Base-by-base conservation (phyloP, 352 stramenopile species). In the Phytophthora melonis region DNA sequence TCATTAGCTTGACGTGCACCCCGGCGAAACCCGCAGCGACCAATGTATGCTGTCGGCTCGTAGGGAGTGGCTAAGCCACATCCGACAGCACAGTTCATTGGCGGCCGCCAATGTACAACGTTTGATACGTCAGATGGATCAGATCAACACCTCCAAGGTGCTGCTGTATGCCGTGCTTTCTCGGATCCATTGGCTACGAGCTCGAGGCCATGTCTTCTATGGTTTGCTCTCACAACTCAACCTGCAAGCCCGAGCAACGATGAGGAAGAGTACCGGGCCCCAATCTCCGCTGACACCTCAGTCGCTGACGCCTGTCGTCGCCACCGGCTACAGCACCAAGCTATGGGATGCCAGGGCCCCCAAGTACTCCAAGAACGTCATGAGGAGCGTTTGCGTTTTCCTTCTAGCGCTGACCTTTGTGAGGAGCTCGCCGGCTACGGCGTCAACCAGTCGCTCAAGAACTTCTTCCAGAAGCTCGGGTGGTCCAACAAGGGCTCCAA, bases 391-490 rank as follows among this genome's bases (percentile, higher is more conserved):
- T 27, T 88, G 77, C 47, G 57, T 82, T 32, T 91, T 87, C 71
- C 82, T 91, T 57, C 60, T 91, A 11, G 56, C 86, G 13, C 76
- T 91, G 11, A 69, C 63, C 0, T 68, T 74, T 18, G 73, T 41
- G 66, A 77, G 70, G 82, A 91, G 47, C 67, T 92, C n/a, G 76
- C 84, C n/a, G 80, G 77, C 55, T 91, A 83, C 55, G 80, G 75
- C 14, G 83, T 91, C 67, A 84, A 82, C 69, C 81, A 89, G 58
- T 82, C 78, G 3, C 78, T 89, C 52, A 85, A 86, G 59, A 89
- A 91, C 72, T 91, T 91, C 43, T 88, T 91, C 66, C 66, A 84
- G 66, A 84, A 76, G 50, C 65, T 93, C 18, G 80, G 77, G 39
- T 93, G 81, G 82, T 80, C 73, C 14, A 88, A 78, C 69, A 66